Percentiles rank a stretch among this genome's conserved stretches.
Conservation (phyloP, 108 stramenopile species). For the Conticribra guillardii region DNA sequence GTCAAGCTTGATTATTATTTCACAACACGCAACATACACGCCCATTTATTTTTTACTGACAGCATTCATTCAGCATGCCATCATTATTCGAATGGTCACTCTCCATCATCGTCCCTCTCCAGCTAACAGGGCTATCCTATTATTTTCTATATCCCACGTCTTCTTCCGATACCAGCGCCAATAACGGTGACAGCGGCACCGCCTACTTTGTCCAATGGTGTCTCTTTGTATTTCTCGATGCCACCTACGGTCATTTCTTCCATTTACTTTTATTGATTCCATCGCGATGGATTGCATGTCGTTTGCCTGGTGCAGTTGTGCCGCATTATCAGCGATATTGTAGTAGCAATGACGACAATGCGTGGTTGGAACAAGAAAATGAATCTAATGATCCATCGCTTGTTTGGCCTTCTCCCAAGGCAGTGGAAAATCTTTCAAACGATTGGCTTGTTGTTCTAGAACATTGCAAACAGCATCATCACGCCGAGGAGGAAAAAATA, state of each 20-base stretch:
- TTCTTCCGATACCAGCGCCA: background rate
- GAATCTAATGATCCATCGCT: constrained; percentile 29
- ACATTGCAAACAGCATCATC: background rate
- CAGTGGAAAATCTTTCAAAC: constrained; percentile 1
- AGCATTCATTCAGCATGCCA: constrained; percentile 23
- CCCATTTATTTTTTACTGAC: too few relatives aligned
- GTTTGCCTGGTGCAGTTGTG: constrained; percentile 29
- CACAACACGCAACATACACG: too few relatives aligned
- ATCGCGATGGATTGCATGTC: constrained; percentile 19
- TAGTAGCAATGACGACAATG: constrained; percentile 7
- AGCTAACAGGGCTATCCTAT: constrained; percentile 11
- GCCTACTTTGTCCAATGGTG: constrained; percentile 19
- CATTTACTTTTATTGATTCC: constrained; percentile 20
- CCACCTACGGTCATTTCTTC: constrained; percentile 33
- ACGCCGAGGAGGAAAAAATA: background rate
- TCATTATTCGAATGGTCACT: constrained; percentile 9
- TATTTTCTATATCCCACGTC: constrained; percentile 2
- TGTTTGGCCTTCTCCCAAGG: constrained; percentile 21
- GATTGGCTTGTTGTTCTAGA: constrained; percentile 37
- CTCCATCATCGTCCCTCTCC: constrained; percentile 3
- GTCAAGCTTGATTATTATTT: too few relatives aligned
- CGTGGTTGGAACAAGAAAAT: constrained; percentile 29
- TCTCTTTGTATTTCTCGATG: constrained; percentile 38
- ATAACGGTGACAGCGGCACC: background rate
- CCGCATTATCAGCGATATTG: too few relatives aligned